These are phyloP conservation scores for Tricholoma saponaceum DNA, from an alignment of 768 basidiomycete genomes.

Conservation along the genomic window DNA sequence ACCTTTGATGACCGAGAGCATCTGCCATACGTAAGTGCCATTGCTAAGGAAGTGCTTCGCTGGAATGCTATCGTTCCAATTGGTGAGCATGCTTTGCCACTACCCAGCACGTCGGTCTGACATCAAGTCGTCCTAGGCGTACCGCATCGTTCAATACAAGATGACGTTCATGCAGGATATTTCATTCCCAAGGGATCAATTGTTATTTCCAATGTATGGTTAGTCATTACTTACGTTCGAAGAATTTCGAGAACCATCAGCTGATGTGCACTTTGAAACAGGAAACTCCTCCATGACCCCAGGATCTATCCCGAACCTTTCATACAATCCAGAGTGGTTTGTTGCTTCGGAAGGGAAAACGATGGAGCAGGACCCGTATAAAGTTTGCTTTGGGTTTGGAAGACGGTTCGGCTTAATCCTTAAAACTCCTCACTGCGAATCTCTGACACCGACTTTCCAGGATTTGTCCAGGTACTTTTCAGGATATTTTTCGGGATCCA, in stretches of 20 bases:
- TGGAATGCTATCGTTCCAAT: slow-evolving; percentile 41
- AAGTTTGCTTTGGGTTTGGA: slow-evolving; percentile 67
- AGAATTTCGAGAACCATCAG: slow-evolving; percentile 11
- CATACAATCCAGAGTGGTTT: slow-evolving; percentile 53
- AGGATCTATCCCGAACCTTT: slow-evolving; percentile 49
- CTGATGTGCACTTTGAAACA: slow-evolving; percentile 6
- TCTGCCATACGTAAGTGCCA: slow-evolving; percentile 58
- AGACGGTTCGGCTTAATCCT: slow-evolving; percentile 40
- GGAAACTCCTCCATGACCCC: slow-evolving; percentile 54
- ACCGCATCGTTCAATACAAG: slow-evolving; percentile 52
- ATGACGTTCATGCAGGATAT: too few relatives aligned
- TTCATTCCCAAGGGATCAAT: too few relatives aligned
- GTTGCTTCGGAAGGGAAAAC: slow-evolving; percentile 36
- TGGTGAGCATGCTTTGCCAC: slow-evolving; percentile 24
- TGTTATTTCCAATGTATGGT: slow-evolving; percentile 56
- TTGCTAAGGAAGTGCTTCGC: slow-evolving; percentile 57
- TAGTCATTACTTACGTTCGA: slow-evolving; percentile 3
- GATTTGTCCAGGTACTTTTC: slow-evolving; percentile 41
- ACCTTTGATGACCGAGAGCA: slow-evolving; percentile 53
- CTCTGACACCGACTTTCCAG: slow-evolving; percentile 21
- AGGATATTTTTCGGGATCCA: too few relatives aligned
- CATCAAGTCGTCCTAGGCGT: slow-evolving; percentile 28
- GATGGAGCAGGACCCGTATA: slow-evolving; percentile 53
- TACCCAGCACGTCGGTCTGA: slow-evolving; percentile 4
- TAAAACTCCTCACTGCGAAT: neutral